Evolutionary conservation across 495 filamentous ascomycete genomes (phyloP).

Genomic region (Barbatosphaeria neglecta): DNA sequence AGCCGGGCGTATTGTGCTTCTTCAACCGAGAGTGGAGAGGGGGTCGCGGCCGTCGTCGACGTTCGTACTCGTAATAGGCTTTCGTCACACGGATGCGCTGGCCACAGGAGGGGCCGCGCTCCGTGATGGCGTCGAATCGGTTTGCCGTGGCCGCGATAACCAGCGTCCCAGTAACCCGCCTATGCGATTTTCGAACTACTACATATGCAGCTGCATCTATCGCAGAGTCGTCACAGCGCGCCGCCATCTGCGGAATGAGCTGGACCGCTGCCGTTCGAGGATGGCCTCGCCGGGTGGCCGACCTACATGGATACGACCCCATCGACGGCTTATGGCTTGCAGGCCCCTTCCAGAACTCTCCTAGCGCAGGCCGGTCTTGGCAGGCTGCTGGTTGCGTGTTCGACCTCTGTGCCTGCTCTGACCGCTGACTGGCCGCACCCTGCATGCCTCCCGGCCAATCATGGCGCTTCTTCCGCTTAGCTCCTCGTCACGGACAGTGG

Average conservation of each 20-base stretch:
- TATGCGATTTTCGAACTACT: not conserved
- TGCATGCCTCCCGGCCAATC: not conserved
- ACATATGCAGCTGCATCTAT: not conserved
- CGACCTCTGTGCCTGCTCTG: not conserved
- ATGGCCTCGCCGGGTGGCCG: not conserved
- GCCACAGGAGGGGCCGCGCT: not conserved
- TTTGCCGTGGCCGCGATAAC: not conserved
- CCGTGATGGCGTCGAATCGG: no score
- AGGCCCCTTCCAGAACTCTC: not conserved
- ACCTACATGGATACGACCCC: not conserved
- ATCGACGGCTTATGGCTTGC: no score
- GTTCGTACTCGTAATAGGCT: not conserved
- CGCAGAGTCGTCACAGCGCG: not conserved
- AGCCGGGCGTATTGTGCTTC: not conserved
- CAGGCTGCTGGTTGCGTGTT: not conserved
- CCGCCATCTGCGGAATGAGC: not conserved
- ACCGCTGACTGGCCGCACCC: not conserved
- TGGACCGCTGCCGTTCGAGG: not conserved
- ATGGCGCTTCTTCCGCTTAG: not conserved
- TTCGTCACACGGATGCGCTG: not conserved
- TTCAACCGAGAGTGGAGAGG: no score
- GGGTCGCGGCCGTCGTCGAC: not conserved
- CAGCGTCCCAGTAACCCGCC: not conserved
- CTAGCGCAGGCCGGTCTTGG: not conserved
- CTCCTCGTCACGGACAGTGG: not conserved